Base-by-base conservation (phyloP, 2,329 filamentous ascomycete species). In the Ceratocystis huliohia region DNA sequence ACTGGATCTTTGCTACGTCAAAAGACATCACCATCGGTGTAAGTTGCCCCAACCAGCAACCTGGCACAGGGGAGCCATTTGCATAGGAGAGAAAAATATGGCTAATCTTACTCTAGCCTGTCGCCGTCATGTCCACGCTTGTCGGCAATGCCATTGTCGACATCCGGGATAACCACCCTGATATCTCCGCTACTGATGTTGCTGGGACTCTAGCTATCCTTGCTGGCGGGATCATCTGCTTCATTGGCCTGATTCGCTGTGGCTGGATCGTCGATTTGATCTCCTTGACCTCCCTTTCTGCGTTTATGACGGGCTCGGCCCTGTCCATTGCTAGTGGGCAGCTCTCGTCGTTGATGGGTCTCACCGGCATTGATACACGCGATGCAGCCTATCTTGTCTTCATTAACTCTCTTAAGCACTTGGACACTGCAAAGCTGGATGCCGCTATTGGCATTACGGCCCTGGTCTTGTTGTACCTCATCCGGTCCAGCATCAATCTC, bases 1-100 rank as follows among this genome's bases (percentile, higher is more conserved):
- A 99, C 77, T 97, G 93, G 93, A 88, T 96, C 73, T 97, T 97
- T 73, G 94, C 92, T 44, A 99, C 94, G 0, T 96, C 93, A 15
- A 99, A 97, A 74, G 93, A 99, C 75, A 97, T 99, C 73, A 96
- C 93, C 8, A 97, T 97, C 66, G 93, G 93, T 17, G 88, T 89
- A 80, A 77, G 86, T 82, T 1, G 3, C 41, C 3, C 13, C 10
- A 1, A 20, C n/a, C 48, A 53, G 37, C 37, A 41, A 41, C 37
- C 48, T 28, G 7, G 20, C 20, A n/a, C 48, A 5, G 3, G 25
- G 33, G 6, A 10, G 46, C 46, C 71, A 69, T 63, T 5, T 59
- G 20, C 20, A 2, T 41, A 45, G 41, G 25, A 22, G 20, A 44
- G 30, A 45, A 46, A n/a, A 25, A 37, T 4, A 46, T 56, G n/a